Evolutionary conservation across 176 grass and related monocot genomes (phyloP).

Genomic region (Chloris gayana): DNA sequence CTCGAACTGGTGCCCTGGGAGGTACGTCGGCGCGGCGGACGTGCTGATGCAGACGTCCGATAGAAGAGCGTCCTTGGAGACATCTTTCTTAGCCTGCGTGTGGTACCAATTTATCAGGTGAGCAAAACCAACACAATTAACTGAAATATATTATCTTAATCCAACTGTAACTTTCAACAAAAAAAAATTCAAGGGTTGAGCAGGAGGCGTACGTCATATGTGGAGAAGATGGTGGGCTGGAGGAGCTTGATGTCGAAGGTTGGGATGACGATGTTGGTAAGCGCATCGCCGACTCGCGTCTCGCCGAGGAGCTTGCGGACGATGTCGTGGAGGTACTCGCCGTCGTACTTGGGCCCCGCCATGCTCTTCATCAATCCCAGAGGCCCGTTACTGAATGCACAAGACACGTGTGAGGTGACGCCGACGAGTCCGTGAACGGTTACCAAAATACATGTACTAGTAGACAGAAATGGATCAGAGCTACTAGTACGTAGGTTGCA

Average conservation of each 20-base stretch:
- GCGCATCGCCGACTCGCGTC: conserved; percentile 9
- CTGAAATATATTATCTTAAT: no score
- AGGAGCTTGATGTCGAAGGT: conserved; percentile 69
- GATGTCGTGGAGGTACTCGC: conserved; percentile 43
- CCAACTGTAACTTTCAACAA: no score
- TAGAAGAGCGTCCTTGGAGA: not conserved
- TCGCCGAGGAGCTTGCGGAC: conserved; percentile 30
- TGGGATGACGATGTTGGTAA: conserved; percentile 47
- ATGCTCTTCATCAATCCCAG: not conserved
- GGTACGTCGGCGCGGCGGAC: not conserved
- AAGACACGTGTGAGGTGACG: not conserved
- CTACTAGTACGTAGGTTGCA: no score
- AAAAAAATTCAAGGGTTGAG: no score
- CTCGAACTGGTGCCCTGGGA: not conserved
- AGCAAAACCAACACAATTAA: not conserved
- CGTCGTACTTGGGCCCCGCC: conserved; percentile 28
- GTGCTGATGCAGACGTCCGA: conserved; percentile 1
- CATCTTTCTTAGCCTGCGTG: not conserved
- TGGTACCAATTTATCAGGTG: not conserved
- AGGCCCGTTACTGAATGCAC: not conserved
- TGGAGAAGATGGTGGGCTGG: conserved; percentile 57
- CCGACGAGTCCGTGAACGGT: no score
- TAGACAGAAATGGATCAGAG: no score
- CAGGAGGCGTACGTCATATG: conserved; percentile 18
- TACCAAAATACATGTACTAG: no score